Conservation (phyloP, 306 rosid genomes). For the Malus sieversii region DNA sequence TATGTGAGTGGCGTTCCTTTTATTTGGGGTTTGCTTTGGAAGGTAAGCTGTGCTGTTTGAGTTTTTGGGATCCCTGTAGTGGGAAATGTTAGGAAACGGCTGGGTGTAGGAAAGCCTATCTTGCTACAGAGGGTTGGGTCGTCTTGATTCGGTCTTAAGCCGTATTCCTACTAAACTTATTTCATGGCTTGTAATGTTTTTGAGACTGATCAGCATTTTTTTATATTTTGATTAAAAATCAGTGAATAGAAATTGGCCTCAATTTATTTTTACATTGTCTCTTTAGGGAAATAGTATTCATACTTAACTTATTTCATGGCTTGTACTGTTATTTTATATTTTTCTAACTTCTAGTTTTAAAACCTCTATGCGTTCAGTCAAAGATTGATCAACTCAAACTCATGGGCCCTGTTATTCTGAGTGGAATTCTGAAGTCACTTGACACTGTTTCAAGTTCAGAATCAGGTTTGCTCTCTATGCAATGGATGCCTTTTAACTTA, state of each 20-base stretch:
- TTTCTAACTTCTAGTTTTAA: conserved; percentile 6
- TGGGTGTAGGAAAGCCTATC: not conserved
- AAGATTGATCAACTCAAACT: conserved; percentile 74
- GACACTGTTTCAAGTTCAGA: conserved; percentile 61
- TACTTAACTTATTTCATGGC: not conserved
- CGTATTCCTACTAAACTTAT: not conserved
- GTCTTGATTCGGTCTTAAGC: not conserved
- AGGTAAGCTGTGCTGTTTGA: not conserved
- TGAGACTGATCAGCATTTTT: not conserved
- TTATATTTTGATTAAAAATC: not conserved
- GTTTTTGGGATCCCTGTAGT: not conserved
- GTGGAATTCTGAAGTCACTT: conserved; percentile 86
- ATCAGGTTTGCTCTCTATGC: conserved; percentile 47
- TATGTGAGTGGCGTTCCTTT: not conserved
- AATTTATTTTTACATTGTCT: not conserved
- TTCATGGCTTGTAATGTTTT: not conserved
- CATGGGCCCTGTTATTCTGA: conserved; percentile 90
- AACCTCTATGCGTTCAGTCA: conserved; percentile 51
- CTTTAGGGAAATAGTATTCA: not conserved
- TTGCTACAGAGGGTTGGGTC: not conserved
- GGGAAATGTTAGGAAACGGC: not conserved
- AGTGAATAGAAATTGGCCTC: not conserved
- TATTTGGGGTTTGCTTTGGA: not conserved
- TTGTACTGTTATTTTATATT: not conserved
- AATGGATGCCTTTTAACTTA: conserved; percentile 3